These are phyloP conservation scores for Dalbergia cochinchinensis DNA, from an alignment of 306 rosid species.

Conservation along the genomic window DNA sequence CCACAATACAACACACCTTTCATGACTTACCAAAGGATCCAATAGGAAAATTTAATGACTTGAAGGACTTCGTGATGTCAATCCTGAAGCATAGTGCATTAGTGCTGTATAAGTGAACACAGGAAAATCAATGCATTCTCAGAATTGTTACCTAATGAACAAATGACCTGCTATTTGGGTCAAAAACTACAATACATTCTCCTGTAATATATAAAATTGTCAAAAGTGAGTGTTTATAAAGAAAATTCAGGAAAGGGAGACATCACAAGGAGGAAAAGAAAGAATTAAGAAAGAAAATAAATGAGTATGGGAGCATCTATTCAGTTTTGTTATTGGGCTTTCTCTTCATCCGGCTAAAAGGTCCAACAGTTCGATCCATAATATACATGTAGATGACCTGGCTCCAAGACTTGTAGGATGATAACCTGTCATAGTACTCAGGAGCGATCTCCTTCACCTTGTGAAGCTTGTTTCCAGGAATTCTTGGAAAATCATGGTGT, in stretches of 20 bases:
- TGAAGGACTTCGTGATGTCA: conserved; percentile 9
- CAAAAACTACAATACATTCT: conserved; percentile 47
- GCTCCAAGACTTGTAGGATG: conserved; percentile 78
- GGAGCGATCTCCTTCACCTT: conserved; percentile 91
- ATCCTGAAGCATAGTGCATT: neutral
- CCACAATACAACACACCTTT: neutral
- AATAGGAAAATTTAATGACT: conserved; percentile 3
- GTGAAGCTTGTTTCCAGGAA: conserved; percentile 88
- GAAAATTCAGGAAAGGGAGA: conserved; percentile 22
- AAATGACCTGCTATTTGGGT: conserved; percentile 39
- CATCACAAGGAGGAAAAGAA: conserved; percentile 19
- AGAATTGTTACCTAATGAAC: conserved; percentile 40
- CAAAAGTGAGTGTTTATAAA: conserved; percentile 11
- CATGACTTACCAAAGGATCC: conserved; percentile 3
- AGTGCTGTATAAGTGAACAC: neutral
- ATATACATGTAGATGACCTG: conserved; percentile 85
- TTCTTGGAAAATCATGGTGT: conserved; percentile 94
- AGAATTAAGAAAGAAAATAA: conserved; percentile 2
- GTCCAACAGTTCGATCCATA: conserved; percentile 86
- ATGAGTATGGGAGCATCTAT: conserved; percentile 44
- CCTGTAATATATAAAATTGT: conserved; percentile 39
- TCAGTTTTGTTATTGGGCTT: conserved; percentile 67
- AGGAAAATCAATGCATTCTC: conserved; percentile 11
- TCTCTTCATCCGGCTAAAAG: conserved; percentile 93
- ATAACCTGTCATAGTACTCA: conserved; percentile 70